Percentiles rank a stretch among this genome's conserved stretches.
Evolutionary conservation across 148 eudicot genomes (phyloP).

Genomic region (Rhododendron vialii): DNA sequence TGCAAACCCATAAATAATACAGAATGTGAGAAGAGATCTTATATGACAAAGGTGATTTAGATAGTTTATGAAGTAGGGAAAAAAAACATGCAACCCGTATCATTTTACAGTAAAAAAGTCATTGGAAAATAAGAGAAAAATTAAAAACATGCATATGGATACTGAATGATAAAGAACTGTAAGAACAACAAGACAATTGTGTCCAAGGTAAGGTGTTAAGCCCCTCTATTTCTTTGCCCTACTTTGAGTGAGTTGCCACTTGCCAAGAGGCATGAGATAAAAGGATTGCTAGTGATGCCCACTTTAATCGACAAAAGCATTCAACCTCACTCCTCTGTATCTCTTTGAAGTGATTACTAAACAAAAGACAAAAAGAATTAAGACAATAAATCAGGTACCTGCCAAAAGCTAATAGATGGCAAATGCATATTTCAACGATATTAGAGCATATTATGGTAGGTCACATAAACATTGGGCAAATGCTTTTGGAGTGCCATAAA

Average conservation of each 20-base stretch:
- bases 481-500: background rate
- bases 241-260: background rate
- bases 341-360: background rate
- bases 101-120: background rate
- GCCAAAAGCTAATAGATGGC: background rate
- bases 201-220: background rate
- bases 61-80: background rate
- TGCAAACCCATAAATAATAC: background rate
- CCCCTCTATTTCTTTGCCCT: background rate
- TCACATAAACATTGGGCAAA: background rate
- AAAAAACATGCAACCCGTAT: background rate
- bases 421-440: background rate
- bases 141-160: background rate
- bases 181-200: background rate
- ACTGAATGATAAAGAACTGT: background rate
- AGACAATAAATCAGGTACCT: background rate
- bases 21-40: background rate
- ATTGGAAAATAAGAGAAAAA: background rate
- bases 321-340: background rate
- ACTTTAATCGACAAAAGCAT: background rate
- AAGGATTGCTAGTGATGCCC: background rate
- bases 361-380: background rate
- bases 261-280: background rate
- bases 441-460: background rate
- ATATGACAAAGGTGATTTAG: background rate